phyloP scores from a whole-genome alignment of 345 rosid species.

The Moricandia moricandioides region DNA sequence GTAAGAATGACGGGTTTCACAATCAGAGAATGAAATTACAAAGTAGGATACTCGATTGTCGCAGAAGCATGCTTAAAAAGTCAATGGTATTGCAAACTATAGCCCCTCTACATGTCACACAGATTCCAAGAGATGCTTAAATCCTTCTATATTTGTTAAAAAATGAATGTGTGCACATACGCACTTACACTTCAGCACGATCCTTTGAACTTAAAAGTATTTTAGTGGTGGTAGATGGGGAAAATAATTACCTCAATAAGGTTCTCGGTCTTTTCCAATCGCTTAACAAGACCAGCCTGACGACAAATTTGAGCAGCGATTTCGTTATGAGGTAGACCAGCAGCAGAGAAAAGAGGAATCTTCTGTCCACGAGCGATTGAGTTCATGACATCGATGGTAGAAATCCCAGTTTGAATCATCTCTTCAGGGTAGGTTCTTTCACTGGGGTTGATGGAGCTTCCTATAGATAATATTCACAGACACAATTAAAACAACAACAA shows the following conservation, averaged over 20 bases:
- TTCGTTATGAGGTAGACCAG: constrained; percentile 99
- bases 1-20: neutral
- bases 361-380: constrained; percentile 99
- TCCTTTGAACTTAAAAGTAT: neutral
- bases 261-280: constrained; percentile 82
- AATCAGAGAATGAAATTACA: constrained; percentile 1
- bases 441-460: constrained; percentile 98
- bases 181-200: neutral
- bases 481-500: neutral
- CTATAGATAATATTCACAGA: constrained; percentile 34
- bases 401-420: constrained; percentile 98
- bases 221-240: neutral
- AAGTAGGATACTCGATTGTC: neutral
- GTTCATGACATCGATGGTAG: constrained; percentile 99
- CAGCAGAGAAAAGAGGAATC: constrained; percentile 99
- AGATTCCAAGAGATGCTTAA: neutral
- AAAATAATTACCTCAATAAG: constrained; percentile 61
- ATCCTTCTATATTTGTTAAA: neutral
- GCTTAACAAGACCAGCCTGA: constrained; percentile 97
- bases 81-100: neutral
- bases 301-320: constrained; percentile 99
- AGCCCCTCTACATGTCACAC: neutral
- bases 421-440: constrained; percentile 99
- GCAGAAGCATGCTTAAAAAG: neutral
- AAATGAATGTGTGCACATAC: neutral